Evolutionary conservation across 1,284 basidiomycete genomes (phyloP).

Genomic region (Agroathelia rolfsii): DNA sequence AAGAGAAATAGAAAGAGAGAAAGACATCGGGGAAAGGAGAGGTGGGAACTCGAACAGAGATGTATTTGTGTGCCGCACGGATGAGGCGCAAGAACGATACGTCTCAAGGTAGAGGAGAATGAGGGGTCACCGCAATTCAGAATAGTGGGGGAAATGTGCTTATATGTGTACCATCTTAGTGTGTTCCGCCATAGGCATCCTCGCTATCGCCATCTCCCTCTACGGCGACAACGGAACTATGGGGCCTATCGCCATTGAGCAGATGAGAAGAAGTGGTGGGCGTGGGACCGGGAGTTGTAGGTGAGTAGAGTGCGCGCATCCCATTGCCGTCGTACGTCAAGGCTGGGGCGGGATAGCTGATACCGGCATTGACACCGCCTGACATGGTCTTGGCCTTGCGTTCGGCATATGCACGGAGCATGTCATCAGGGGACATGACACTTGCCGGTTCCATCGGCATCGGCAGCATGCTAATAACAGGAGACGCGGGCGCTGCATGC

Average conservation of each 20-base stretch:
- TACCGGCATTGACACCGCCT: no score
- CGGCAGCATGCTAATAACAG: slow-evolving; percentile 32
- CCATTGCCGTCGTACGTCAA: slow-evolving; percentile 16
- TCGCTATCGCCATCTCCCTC: slow-evolving; percentile 1
- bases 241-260: neutral
- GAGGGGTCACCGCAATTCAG: no score
- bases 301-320: slow-evolving; percentile 22
- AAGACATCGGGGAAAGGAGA: no score
- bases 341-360: slow-evolving; percentile 19
- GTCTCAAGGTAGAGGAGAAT: no score
- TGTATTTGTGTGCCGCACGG: no score
- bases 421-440: slow-evolving; percentile 58
- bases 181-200: slow-evolving; percentile 4
- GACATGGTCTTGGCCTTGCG: slow-evolving; percentile 33
- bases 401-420: slow-evolving; percentile 67
- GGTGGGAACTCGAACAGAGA: no score
- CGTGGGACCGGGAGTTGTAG: slow-evolving; percentile 9
- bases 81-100: no score
- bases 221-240: neutral
- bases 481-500: slow-evolving; percentile 24
- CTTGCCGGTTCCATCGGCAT: slow-evolving; percentile 34
- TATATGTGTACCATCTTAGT: no score
- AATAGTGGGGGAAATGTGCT: no score
- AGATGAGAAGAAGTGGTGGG: no score
- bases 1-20: no score